Evolutionary conservation across 202 grass and related monocot species (phyloP), one percentile per base, ranked within the genome.

Genomic region (Eragrostis tef): DNA sequence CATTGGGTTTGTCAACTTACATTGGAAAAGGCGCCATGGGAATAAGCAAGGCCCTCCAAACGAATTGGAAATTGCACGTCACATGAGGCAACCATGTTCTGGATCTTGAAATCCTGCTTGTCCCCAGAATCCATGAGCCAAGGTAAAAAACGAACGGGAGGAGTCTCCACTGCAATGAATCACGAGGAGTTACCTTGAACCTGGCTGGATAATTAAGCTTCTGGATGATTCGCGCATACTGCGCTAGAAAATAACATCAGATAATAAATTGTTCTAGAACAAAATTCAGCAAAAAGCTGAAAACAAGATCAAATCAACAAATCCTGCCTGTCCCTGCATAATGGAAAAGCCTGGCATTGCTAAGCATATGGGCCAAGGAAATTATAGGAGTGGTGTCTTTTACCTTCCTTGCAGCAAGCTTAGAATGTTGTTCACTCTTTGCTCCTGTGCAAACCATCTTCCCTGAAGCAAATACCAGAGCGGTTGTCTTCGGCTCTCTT

Each of bases 371-470:
- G 6, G 58, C 27, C 13, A 2, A 74, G 11, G 14, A 59, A 69
- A 69, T 10, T 27, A 44, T 74, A 80, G 58, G 15, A 61, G 11
- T 47, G 80, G 11, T 48, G 3, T 17, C 22, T 71, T 44, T 71
- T 83, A 91, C 91, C 91, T 94, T 94, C 36, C 91, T 84, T 29
- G 91, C 86, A 72, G 91, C 88, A 79, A 94, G 89, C 79, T 87
- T 94, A 19, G 91, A 91, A n/a, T 86, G 83, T 17, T 86, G 72
- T 75, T 94, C 91, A 27, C 86, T 91, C 65, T 94, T 94, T 44
- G 91, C 91, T 77, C 88, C 88, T 6, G 91, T 94, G 74, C 85
- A 90, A 64, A 97, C 94, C 94, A 97, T 93, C 87, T 97, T 93
- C 66, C 94, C 94, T 16, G 94, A 97, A 65, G 94, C 91, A 93